Conservation (phyloP, 2,329 filamentous ascomycete species). For the Sphaceloma murrayae region DNA sequence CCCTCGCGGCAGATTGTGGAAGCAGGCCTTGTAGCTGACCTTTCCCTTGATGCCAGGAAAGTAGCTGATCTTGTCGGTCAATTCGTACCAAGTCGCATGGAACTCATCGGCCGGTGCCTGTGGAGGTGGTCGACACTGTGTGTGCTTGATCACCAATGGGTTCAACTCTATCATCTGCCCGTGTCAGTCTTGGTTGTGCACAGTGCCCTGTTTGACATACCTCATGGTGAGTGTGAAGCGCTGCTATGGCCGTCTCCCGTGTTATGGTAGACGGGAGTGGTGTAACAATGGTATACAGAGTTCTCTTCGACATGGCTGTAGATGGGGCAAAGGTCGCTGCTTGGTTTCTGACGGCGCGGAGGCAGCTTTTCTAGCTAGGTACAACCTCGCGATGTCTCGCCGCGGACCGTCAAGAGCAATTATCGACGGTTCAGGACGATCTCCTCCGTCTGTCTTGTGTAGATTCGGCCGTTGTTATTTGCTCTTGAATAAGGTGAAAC, state of each 20-base stretch:
- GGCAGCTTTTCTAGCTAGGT: slow-evolving; percentile 11
- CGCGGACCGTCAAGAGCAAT: background rate
- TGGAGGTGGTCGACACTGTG: slow-evolving; percentile 56
- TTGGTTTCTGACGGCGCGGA: too few species aligned
- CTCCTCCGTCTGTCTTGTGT: slow-evolving; percentile 10
- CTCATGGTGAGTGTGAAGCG: slow-evolving; percentile 63
- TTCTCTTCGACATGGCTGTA: slow-evolving; percentile 55
- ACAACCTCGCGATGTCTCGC: background rate
- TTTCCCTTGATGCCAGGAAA: slow-evolving; percentile 59
- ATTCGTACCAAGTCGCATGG: slow-evolving; percentile 64
- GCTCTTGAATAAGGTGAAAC: slow-evolving; percentile 13
- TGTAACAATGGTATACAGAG: slow-evolving; percentile 67
- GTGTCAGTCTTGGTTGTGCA: too few species aligned
- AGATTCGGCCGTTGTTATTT: slow-evolving; percentile 11
- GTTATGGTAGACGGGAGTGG: slow-evolving; percentile 61
- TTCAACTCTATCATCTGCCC: slow-evolving; percentile 78
- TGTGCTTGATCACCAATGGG: slow-evolving; percentile 65
- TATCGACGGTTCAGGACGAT: slow-evolving; percentile 5
- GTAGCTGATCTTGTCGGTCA: slow-evolving; percentile 69
- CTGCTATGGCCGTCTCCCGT: slow-evolving; percentile 60
- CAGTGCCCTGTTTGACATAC: background rate
- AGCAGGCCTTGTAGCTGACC: slow-evolving; percentile 70
- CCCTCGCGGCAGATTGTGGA: slow-evolving; percentile 62
- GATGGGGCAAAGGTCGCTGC: too few species aligned
- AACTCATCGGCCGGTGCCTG: slow-evolving; percentile 62